Evolutionary conservation across 78 protist genomes (phyloP).

Genomic region (Cavenderia fasciculata): DNA sequence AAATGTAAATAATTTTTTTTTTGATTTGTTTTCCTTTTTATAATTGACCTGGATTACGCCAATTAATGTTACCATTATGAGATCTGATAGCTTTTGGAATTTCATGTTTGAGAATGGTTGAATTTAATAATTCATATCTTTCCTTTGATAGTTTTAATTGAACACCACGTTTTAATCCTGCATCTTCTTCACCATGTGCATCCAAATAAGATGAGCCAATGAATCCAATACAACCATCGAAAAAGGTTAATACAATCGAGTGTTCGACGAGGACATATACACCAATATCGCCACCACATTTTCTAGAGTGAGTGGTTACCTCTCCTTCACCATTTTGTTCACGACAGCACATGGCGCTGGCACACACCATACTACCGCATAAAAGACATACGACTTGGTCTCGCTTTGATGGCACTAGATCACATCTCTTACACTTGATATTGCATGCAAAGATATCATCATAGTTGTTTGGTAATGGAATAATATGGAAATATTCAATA

Average conservation of each 20-base stretch:
- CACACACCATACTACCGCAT: constrained; percentile 31
- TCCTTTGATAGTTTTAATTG: background rate
- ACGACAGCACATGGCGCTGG: background rate
- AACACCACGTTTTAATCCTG: constrained; percentile 7
- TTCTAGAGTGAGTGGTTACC: background rate
- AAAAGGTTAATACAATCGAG: background rate
- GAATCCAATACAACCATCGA: background rate
- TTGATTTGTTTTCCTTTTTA: too few relatives aligned
- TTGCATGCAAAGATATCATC: background rate
- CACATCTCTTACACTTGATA: constrained; percentile 5
- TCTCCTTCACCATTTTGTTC: background rate
- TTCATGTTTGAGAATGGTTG: background rate
- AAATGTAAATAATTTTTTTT: too few relatives aligned
- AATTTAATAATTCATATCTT: background rate
- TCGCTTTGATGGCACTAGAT: background rate
- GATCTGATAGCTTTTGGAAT: too few relatives aligned
- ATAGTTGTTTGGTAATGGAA: background rate
- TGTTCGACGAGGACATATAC: constrained; percentile 7
- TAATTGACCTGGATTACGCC: too few relatives aligned
- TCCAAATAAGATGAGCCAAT: constrained; percentile 20
- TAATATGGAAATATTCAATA: background rate
- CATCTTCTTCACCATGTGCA: constrained; percentile 45
- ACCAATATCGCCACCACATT: constrained; percentile 28
- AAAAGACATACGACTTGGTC: constrained; percentile 18
- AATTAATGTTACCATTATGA: too few relatives aligned